Base-by-base conservation (phyloP, 2,329 filamentous ascomycete genomes). In the Aspergillus persii region DNA sequence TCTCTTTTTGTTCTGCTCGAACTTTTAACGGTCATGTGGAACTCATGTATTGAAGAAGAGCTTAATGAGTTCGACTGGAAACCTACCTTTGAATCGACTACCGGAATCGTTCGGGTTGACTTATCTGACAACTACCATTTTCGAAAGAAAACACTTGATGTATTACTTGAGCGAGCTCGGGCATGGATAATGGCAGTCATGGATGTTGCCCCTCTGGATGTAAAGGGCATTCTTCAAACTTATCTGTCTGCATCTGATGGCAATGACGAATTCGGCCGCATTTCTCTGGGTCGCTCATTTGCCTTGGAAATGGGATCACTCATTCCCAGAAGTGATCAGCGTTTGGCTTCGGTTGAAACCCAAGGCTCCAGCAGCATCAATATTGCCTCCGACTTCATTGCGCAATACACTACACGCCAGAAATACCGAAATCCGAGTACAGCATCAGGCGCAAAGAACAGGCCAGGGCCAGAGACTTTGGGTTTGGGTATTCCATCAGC, bases 191-290 rank as follows among this genome's bases (percentile, higher is more conserved):
- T 85, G 23, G 80, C 85, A 33, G 90, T 91, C 7, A 87, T 98
- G 67, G 89, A 90, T 65, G 84, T 96, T 51, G 92, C 96, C 2
- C 94, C 95, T 5, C 81, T 96, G 27, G 94, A 99, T 74, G 87
- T 98, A 61, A 99, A 99, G 77, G 95, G 96, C 0, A 82, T 99
- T 18, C 82, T 99, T 39, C 59, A 96, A 77, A 98, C 95, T 0
- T 98, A 99, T 72, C 83, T 99, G 12, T 97, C 96, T 0, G 93
- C 96, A 66, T 96, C 93, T 67, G 90, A 96, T 61, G 93, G 98
- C 65, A 91, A 96, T 64, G 91, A 90, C 53, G 87, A 88, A 1
- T 96, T 96, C 70, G 95, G 93, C 0, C 92, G 97, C 73, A 87
- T 98, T 61, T 94, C 93, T 1, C 82, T 99, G 15, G 96, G 95